phyloP scores from a whole-genome alignment of 1,284 basidiomycete species.

The Pseudozyma tsukubaensis region DNA sequence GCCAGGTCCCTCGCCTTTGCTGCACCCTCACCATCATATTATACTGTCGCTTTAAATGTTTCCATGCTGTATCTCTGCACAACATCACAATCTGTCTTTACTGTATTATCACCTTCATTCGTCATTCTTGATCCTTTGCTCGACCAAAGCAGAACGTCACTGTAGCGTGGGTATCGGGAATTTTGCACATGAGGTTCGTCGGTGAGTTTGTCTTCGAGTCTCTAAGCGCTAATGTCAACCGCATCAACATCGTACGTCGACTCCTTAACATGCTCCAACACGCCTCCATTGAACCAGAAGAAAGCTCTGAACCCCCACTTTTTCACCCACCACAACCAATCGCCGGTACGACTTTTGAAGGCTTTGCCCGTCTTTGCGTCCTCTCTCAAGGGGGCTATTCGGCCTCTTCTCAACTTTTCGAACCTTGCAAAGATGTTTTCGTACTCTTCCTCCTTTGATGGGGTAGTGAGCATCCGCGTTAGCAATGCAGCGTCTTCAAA shows the following conservation, averaged over 20 bases:
- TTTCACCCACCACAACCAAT: neutral
- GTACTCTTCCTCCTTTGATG: neutral
- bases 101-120: conserved; percentile 6
- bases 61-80: conserved; percentile 12
- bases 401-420: neutral
- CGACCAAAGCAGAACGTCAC: too few species aligned
- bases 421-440: neutral
- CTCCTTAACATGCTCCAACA: neutral
- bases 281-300: neutral
- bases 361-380: neutral
- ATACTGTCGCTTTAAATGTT: neutral
- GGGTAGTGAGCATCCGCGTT: neutral
- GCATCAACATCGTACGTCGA: neutral
- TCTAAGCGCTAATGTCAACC: neutral
- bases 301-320: neutral
- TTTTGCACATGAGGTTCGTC: neutral
- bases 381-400: neutral
- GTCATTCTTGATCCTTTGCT: neutral
- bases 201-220: too few species aligned
- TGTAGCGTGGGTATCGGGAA: too few species aligned
- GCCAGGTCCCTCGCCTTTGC: neutral
- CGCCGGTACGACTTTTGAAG: neutral
- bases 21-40: too few species aligned
- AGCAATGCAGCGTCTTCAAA: neutral
- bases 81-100: neutral